Evolutionary conservation across 2,329 filamentous ascomycete species (phyloP).

Genomic region (Penicillium freii): DNA sequence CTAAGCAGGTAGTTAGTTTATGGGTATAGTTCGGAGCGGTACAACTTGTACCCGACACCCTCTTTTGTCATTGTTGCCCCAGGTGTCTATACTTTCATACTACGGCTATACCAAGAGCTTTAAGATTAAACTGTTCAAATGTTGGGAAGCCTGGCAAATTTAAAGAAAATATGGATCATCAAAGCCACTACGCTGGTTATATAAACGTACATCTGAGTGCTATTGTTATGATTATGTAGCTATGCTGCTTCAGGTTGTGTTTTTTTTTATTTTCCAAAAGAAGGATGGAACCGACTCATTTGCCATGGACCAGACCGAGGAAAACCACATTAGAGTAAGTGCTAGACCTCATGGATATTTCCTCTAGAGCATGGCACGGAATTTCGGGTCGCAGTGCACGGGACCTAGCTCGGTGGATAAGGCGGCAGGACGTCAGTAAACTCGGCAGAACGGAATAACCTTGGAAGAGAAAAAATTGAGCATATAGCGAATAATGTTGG

Average conservation of each 20-base stretch:
- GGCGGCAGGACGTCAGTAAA: background rate
- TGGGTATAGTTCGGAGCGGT: constrained; percentile 5
- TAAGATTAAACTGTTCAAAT: no score
- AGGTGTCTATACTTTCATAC: background rate
- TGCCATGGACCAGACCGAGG: background rate
- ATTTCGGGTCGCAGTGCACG: constrained; percentile 2
- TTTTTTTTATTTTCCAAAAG: background rate
- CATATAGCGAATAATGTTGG: background rate
- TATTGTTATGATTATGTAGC: background rate
- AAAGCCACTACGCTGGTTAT: background rate
- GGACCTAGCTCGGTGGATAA: constrained; percentile 1
- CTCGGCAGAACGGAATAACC: constrained; percentile 4
- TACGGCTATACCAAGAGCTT: background rate
- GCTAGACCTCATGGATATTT: background rate
- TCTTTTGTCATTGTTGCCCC: background rate
- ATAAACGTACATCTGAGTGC: background rate
- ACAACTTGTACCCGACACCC: background rate
- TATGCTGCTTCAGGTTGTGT: background rate
- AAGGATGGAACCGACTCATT: background rate
- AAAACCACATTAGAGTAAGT: background rate
- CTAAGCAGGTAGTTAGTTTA: background rate
- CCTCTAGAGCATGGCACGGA: constrained; percentile 4
- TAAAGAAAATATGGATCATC: background rate
- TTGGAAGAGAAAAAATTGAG: background rate
- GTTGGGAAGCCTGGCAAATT: background rate